These are phyloP conservation scores for Umbelopsis vinacea DNA, from an alignment of 192 early-diverging fungal genomes.

Conservation along the genomic window DNA sequence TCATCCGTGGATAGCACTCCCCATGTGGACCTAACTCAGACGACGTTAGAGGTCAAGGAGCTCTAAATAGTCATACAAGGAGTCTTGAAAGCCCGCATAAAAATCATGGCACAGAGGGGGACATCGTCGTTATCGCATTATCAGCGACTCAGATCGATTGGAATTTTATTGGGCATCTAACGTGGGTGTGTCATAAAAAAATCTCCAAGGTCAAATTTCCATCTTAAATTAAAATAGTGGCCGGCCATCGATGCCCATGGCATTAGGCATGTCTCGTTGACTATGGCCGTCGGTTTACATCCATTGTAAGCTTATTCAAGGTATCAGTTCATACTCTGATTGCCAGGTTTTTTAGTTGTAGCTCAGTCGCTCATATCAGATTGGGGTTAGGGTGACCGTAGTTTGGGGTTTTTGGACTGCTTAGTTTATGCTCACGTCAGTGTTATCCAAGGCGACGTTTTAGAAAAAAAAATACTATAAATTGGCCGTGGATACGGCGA, in stretches of 20 bases:
- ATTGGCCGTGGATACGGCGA: neutral
- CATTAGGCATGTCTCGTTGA: too few relatives aligned
- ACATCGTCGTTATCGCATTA: slow-evolving; percentile 14
- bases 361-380: slow-evolving; percentile 20
- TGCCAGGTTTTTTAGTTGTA: neutral
- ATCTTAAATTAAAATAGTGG: neutral
- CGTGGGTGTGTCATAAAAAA: neutral
- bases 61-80: too few relatives aligned
- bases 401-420: slow-evolving; percentile 21
- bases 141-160: slow-evolving; percentile 21
- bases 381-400: slow-evolving; percentile 16
- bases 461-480: slow-evolving; percentile 9
- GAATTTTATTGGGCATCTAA: slow-evolving; percentile 16
- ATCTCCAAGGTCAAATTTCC: neutral
- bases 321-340: neutral
- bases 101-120: neutral
- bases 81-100: neutral
- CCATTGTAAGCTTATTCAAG: neutral
- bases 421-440: slow-evolving; percentile 12
- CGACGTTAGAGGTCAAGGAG: too few relatives aligned
- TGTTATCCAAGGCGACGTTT: neutral
- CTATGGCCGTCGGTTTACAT: too few relatives aligned
- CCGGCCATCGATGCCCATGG: too few relatives aligned
- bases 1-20: too few relatives aligned
- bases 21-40: too few relatives aligned